These are phyloP conservation scores for Salix brachista DNA, from an alignment of 345 rosid species.

Conservation along the genomic window DNA sequence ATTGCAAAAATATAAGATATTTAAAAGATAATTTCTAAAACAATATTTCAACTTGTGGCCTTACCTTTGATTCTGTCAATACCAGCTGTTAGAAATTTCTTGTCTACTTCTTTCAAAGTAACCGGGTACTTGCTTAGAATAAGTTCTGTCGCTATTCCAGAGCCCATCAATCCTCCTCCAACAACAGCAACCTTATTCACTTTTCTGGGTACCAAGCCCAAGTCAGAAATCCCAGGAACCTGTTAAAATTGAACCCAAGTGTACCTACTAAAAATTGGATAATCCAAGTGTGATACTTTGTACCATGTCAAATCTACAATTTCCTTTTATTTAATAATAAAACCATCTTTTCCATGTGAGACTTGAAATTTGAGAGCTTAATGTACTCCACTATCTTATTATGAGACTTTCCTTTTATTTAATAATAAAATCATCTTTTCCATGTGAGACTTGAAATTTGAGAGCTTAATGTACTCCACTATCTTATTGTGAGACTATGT, in stretches of 20 bases:
- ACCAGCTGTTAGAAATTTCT: not conserved
- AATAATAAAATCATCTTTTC: too few relatives aligned
- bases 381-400: too few relatives aligned
- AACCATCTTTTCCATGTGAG: too few relatives aligned
- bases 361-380: too few relatives aligned
- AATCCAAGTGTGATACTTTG: too few relatives aligned
- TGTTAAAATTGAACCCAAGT: not conserved
- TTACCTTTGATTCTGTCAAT: slow-evolving; percentile 7
- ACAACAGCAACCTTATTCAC: slow-evolving; percentile 7
- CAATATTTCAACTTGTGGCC: not conserved
- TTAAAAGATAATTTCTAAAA: not conserved
- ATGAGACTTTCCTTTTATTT: too few relatives aligned
- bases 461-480: too few relatives aligned
- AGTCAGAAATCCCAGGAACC: not conserved
- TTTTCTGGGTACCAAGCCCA: not conserved
- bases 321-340: too few relatives aligned
- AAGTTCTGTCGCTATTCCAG: not conserved
- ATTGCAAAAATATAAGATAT: not conserved
- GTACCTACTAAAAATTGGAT: too few relatives aligned
- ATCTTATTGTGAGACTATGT: too few relatives aligned
- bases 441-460: too few relatives aligned
- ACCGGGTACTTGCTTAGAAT: slow-evolving; percentile 1
- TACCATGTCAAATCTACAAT: too few relatives aligned
- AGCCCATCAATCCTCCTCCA: slow-evolving; percentile 6
- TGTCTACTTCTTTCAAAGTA: not conserved